These are phyloP conservation scores for Epithele typhae DNA, from an alignment of 768 basidiomycete species.

Conservation along the genomic window DNA sequence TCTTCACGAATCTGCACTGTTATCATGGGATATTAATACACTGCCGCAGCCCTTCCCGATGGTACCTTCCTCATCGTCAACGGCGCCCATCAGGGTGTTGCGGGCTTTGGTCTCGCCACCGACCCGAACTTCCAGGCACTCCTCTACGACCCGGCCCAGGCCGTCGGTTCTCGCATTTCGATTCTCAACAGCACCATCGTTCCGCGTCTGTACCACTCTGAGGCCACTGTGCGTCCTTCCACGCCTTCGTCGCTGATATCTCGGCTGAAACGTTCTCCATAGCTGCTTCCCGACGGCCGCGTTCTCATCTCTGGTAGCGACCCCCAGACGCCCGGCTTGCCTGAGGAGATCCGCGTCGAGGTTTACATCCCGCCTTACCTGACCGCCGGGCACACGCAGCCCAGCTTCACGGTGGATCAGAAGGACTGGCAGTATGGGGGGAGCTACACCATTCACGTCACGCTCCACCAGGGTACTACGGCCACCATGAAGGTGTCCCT, in stretches of 20 bases:
- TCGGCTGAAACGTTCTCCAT: neutral
- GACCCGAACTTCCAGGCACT: conserved; percentile 62
- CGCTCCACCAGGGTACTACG: conserved; percentile 36
- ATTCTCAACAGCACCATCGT: conserved; percentile 66
- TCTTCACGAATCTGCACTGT: too few species aligned
- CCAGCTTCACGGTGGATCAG: conserved; percentile 50
- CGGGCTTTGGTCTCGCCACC: conserved; percentile 67
- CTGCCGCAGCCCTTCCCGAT: conserved; percentile 47
- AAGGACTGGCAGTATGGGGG: conserved; percentile 63
- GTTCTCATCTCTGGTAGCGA: conserved; percentile 76
- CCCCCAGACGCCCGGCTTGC: conserved; percentile 55
- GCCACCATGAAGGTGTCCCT: conserved; percentile 56
- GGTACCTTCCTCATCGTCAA: conserved; percentile 78
- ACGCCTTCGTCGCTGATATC: neutral
- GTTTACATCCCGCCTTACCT: conserved; percentile 89
- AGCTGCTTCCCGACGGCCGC: conserved; percentile 68
- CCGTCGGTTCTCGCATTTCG: conserved; percentile 58
- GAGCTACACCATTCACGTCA: conserved; percentile 47
- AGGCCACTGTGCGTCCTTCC: conserved; percentile 43
- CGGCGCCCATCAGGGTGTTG: conserved; percentile 64
- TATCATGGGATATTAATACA: neutral
- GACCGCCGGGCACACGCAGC: conserved; percentile 55
- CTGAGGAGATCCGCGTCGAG: conserved; percentile 75
- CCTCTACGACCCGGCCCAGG: conserved; percentile 63
- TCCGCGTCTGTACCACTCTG: conserved; percentile 75